Conservation (phyloP, 164 flowering plant species). For the Piper betle region DNA sequence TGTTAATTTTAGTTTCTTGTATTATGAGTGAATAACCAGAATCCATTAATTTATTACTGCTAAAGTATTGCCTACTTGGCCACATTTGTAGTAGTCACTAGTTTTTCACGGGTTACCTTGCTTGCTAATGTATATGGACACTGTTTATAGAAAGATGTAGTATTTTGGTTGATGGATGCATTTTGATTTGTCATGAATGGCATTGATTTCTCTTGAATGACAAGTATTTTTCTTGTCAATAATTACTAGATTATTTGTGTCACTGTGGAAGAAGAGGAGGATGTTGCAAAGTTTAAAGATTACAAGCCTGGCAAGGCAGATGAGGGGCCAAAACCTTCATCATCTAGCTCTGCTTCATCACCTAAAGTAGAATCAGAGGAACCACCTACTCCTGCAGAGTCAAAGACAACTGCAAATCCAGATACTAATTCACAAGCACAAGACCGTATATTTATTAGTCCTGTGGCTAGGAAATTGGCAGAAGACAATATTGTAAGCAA, state of each 20-base stretch:
- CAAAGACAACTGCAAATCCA: slow-evolving; percentile 29
- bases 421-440: slow-evolving; percentile 29
- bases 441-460: slow-evolving; percentile 79
- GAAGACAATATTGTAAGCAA: slow-evolving; percentile 64
- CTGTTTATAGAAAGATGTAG: neutral
- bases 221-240: neutral
- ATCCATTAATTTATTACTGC: no score
- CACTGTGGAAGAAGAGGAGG: slow-evolving; percentile 94
- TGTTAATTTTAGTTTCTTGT: no score
- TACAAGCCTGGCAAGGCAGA: slow-evolving; percentile 42
- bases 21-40: no score
- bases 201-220: neutral
- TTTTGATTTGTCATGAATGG: neutral
- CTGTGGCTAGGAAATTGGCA: slow-evolving; percentile 84
- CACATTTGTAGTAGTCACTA: no score
- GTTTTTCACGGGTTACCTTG: no score
- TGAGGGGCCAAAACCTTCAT: slow-evolving; percentile 26
- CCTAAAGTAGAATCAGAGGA: slow-evolving; percentile 42
- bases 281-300: slow-evolving; percentile 63
- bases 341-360: slow-evolving; percentile 30
- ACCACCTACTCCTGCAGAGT: slow-evolving; percentile 39
- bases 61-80: no score
- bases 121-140: no score
- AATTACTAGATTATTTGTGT: slow-evolving; percentile 63
- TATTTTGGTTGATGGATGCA: neutral